Evolutionary conservation across 495 filamentous ascomycete species (phyloP).

Genomic region (Margaritispora aquatica): DNA sequence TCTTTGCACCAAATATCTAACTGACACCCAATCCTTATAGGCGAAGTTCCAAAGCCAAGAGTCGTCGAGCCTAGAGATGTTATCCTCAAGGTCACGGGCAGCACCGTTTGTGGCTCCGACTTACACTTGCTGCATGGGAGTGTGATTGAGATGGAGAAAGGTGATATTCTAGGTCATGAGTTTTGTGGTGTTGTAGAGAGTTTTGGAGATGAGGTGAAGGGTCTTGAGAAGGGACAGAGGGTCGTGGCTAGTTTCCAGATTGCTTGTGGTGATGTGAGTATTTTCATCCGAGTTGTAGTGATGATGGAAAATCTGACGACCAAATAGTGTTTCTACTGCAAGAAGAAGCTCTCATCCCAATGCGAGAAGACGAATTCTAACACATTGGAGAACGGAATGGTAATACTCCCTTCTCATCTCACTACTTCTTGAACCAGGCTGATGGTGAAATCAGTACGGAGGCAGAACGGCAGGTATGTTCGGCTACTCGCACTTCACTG

Average conservation of each 20-base stretch:
- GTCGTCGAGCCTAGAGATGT: constrained; percentile 72
- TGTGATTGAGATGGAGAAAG: constrained; percentile 67
- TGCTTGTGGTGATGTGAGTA: constrained; percentile 47
- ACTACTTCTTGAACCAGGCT: neutral
- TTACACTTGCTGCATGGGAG: constrained; percentile 72
- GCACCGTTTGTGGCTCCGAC: constrained; percentile 82
- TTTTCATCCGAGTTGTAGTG: neutral
- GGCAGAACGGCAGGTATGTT: constrained; percentile 67
- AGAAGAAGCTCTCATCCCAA: constrained; percentile 64
- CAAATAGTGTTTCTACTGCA: constrained; percentile 67
- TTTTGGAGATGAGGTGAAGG: constrained; percentile 54
- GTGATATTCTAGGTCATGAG: constrained; percentile 88
- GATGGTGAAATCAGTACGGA: constrained; percentile 45
- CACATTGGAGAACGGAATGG: constrained; percentile 58
- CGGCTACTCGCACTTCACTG: constrained; percentile 71
- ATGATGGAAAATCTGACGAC: too few relatives aligned
- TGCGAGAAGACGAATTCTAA: constrained; percentile 78
- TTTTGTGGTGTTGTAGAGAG: constrained; percentile 78
- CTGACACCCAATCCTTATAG: neutral
- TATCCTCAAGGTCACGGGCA: constrained; percentile 78
- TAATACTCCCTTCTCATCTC: neutral
- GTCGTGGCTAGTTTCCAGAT: constrained; percentile 88
- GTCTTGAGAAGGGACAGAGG: constrained; percentile 60
- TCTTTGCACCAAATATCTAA: neutral
- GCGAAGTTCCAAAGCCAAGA: constrained; percentile 52